These are phyloP conservation scores for Cynara cardunculus DNA, from an alignment of 129 eudicot species.

Conservation along the genomic window DNA sequence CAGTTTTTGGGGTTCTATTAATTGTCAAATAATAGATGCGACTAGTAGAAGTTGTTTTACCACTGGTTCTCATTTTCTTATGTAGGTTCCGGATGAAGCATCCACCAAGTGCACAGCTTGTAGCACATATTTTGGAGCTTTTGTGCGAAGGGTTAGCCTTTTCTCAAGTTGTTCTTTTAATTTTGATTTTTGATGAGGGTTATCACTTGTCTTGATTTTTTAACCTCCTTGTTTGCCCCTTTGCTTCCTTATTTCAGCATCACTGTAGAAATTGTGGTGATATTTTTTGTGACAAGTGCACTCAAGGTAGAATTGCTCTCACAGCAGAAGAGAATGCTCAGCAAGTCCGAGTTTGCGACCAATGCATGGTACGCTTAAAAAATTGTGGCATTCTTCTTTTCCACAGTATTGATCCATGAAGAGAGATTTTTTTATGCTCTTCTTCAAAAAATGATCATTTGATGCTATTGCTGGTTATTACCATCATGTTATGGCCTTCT, in stretches of 20 bases:
- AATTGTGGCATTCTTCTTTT: background rate
- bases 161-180: background rate
- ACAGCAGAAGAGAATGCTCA: constrained; percentile 70
- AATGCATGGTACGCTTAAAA: constrained; percentile 62
- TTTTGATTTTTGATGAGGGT: background rate
- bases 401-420: background rate
- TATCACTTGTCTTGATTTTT: background rate
- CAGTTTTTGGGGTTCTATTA: background rate
- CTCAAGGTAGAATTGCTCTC: constrained; percentile 92
- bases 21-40: background rate
- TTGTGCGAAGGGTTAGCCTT: constrained; percentile 57
- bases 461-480: background rate
- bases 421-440: background rate
- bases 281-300: constrained; percentile 89
- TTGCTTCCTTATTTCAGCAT: constrained; percentile 49
- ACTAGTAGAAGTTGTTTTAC: background rate
- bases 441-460: background rate
- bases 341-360: constrained; percentile 90
- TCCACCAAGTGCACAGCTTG: constrained; percentile 69
- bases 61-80: background rate
- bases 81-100: constrained; percentile 93
- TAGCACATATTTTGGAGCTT: constrained; percentile 63
- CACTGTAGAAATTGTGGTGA: constrained; percentile 96
- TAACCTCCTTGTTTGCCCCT: constrained; percentile 8
- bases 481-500: background rate